Conservation (phyloP, 345 rosid genomes). For the Salix viminalis region DNA sequence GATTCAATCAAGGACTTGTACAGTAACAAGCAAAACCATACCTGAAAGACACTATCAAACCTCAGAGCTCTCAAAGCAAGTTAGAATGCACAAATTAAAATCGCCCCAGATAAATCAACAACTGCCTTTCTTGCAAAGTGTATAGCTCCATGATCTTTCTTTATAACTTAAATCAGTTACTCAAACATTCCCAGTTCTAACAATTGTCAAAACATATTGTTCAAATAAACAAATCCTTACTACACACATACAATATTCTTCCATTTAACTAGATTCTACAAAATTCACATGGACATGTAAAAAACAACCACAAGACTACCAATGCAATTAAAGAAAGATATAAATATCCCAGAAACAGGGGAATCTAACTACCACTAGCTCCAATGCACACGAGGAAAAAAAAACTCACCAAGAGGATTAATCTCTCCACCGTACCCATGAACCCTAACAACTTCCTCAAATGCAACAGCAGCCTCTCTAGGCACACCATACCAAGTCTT, state of each 20-base stretch:
- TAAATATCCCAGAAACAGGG: constrained; percentile 26
- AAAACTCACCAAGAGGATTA: constrained; percentile 83
- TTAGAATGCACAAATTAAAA: not conserved
- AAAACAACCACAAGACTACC: not conserved
- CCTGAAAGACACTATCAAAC: not conserved
- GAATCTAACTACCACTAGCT: not conserved
- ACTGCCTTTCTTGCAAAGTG: not conserved
- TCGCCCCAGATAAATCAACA: not conserved
- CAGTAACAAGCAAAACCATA: no score
- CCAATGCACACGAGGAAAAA: not conserved
- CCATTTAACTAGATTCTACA: not conserved
- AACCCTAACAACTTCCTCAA: constrained; percentile 94
- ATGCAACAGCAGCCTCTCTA: constrained; percentile 79
- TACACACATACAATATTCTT: not conserved
- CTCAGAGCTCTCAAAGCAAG: not conserved
- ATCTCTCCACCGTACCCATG: constrained; percentile 92
- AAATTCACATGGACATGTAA: not conserved
- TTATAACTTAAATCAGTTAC: not conserved
- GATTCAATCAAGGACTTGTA: no score
- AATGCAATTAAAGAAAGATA: not conserved
- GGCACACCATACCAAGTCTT: constrained; percentile 99
- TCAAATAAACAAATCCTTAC: not conserved
- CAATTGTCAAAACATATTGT: not conserved
- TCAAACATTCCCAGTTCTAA: not conserved
- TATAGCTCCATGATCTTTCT: not conserved